Percentiles rank a stretch among this genome's conserved stretches.
phyloP scores from a whole-genome alignment of 2,329 filamentous ascomycete genomes.

The Penicillium brevicompactum region DNA sequence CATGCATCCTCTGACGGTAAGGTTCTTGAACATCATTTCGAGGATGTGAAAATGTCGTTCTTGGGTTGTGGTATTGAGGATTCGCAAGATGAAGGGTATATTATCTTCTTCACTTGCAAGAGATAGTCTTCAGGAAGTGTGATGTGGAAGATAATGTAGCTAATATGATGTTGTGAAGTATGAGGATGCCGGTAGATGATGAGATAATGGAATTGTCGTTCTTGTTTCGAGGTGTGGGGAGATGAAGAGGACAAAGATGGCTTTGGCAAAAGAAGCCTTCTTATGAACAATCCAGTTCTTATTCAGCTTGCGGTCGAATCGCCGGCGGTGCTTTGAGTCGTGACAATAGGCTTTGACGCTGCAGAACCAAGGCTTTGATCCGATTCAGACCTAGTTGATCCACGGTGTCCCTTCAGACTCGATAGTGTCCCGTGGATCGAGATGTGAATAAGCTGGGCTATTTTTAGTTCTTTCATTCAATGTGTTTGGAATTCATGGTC shows the following conservation, averaged over 20 bases:
- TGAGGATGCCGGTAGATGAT: background rate
- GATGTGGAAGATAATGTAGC: background rate
- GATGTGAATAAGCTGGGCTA: too few relatives aligned
- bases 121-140: background rate
- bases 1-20: background rate
- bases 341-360: background rate
- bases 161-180: background rate
- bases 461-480: background rate
- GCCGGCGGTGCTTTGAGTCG: background rate
- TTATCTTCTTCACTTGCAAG: background rate
- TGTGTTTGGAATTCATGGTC: background rate
- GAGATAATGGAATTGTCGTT: background rate
- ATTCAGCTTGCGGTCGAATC: background rate
- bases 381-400: background rate
- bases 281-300: background rate
- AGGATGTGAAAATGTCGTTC: background rate
- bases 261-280: background rate
- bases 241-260: background rate
- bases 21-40: constrained; percentile 2
- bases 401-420: background rate
- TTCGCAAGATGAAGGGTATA: background rate
- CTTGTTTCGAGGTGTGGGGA: background rate
- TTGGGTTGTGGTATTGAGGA: background rate
- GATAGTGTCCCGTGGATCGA: background rate
- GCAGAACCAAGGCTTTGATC: background rate